Evolutionary conservation across 441 rosid species (phyloP), one percentile per base, ranked within the genome.

Genomic region (Gossypium gossypioides): DNA sequence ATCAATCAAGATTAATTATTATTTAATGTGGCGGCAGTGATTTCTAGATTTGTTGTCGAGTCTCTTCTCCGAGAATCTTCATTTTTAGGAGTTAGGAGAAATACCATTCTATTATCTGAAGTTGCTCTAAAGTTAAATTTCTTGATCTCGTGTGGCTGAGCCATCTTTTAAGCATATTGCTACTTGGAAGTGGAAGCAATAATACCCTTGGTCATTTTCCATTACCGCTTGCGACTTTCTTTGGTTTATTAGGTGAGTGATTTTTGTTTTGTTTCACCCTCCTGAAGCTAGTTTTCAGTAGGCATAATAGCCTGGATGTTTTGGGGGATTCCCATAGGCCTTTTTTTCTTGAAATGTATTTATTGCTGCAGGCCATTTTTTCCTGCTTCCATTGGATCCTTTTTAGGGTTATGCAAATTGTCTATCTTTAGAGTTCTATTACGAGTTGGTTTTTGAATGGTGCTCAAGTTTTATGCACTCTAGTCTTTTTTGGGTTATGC

Each of bases 241-340:
- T 68, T 68, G 42, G 42, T 50, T 68, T 29, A 25, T 65, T 25
- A 68, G 16, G 44, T 29, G 56, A 48, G 59, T 68, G 37, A 44
- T 40, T 64, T 65, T 44, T 68, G 44, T 50, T 27, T 9, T 12
- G 59, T 51, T 25, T 68, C 37, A 4, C 21, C 25, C 15, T 15
- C 59, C 56, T 46, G 29, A 50, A 37, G 59, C 59, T n/a, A 25
- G 40, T 50, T 27, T 37, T 15, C 24, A 19, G 68, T 40, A 37
- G 71, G 8, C 59, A 25, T 27, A 16, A 51, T 50, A 12, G 46
- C 25, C 8, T 25, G 42, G 9, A 25, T 48, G 27, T 25, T 51
- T 50, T 51, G 24, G 12, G 12, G 22, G 42, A 65, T 65, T 65
- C 21, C 21, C 21, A 46, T 3, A 2, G 8, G 37, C 7, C 37